These are phyloP conservation scores for Backusella psychrophila DNA, from an alignment of 192 early-diverging fungal genomes.

Conservation along the genomic window DNA sequence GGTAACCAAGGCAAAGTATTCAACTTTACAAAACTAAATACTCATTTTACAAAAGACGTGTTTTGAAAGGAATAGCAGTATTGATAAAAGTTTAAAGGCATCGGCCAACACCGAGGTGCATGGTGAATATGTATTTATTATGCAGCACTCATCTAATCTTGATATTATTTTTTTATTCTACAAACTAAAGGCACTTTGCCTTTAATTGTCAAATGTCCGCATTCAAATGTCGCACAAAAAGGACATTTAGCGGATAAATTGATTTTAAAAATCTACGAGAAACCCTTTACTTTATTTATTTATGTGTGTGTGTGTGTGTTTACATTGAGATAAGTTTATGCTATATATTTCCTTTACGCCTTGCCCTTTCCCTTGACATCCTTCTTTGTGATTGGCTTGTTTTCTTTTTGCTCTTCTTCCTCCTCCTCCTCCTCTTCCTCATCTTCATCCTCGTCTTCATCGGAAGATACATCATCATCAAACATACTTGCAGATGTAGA, in stretches of 20 bases:
- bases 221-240: not conserved
- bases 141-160: no score
- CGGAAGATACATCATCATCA: conserved; percentile 11
- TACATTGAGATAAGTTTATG: not conserved
- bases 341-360: conserved; percentile 4
- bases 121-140: no score
- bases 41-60: no score
- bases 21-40: no score
- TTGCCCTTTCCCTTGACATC: conserved; percentile 12
- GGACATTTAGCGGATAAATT: not conserved
- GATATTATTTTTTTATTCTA: no score
- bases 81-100: no score
- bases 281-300: not conserved
- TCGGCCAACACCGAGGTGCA: no score
- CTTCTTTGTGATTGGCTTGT: not conserved
- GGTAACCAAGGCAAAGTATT: no score
- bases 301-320: not conserved
- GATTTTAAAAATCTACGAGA: not conserved
- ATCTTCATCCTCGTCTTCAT: conserved; percentile 17
- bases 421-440: conserved; percentile 26
- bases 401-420: conserved; percentile 13
- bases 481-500: conserved; percentile 15
- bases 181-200: no score
- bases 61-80: no score
- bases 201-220: no score